Percentiles rank a stretch among this genome's conserved stretches.
phyloP scores from a whole-genome alignment of 257 asterid species.

The Paulownia fortunei region DNA sequence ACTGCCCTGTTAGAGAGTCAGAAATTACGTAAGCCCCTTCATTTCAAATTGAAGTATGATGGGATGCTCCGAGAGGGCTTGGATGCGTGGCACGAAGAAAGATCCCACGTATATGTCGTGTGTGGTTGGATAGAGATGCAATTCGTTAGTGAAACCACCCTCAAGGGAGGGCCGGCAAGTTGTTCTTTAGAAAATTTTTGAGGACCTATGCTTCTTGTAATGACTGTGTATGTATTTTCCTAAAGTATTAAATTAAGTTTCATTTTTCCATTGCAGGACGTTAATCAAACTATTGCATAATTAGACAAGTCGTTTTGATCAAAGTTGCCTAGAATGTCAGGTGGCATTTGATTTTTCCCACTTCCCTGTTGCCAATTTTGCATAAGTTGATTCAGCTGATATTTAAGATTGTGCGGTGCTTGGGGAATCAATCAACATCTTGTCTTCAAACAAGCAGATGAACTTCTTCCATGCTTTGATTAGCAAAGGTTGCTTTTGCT shows the following conservation, averaged over 20 bases:
- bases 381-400: no score
- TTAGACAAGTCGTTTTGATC: background rate
- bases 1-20: conserved; percentile 37
- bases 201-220: background rate
- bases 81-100: conserved; percentile 38
- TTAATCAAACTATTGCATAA: background rate
- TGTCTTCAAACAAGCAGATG: no score
- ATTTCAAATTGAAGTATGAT: conserved; percentile 41
- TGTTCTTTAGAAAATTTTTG: conserved; percentile 34
- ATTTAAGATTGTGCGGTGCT: no score
- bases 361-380: no score
- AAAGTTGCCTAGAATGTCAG: background rate
- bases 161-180: conserved; percentile 37
- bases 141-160: conserved; percentile 25
- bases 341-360: background rate
- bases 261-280: background rate
- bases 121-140: conserved; percentile 45
- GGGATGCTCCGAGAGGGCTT: conserved; percentile 40
- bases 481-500: no score
- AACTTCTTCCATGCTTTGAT: no score
- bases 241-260: background rate
- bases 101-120: conserved; percentile 37
- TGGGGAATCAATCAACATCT: no score
- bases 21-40: conserved; percentile 16
- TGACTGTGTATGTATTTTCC: background rate